Percentiles rank a stretch among this genome's conserved stretches.
phyloP scores from a whole-genome alignment of 2,329 filamentous ascomycete species.

The Macroventuria anomochaeta region DNA sequence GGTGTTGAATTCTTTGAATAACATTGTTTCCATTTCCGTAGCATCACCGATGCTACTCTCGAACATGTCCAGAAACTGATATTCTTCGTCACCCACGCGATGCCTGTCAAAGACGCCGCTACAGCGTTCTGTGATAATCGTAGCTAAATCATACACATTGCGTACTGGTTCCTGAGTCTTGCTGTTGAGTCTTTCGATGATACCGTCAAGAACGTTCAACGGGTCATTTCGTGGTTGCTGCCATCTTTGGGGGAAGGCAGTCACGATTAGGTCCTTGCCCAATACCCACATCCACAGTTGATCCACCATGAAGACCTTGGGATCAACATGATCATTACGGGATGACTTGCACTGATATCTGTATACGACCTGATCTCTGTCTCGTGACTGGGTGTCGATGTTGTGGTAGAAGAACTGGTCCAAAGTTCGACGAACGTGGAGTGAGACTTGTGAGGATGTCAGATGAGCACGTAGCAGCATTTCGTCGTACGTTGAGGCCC shows the following conservation, averaged over 20 bases:
- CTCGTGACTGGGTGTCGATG: conserved; percentile 65
- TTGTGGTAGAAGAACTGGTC: conserved; percentile 72
- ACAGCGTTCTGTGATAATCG: conserved; percentile 66
- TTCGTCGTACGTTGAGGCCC: conserved; percentile 50
- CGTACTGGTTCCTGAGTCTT: conserved; percentile 66
- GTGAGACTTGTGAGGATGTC: conserved; percentile 52
- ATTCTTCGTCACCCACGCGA: conserved; percentile 63
- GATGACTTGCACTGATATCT: conserved; percentile 58
- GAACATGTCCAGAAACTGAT: conserved; percentile 72
- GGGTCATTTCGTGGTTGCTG: conserved; percentile 67
- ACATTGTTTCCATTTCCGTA: conserved; percentile 59
- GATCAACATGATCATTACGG: conserved; percentile 51
- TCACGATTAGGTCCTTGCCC: conserved; percentile 64
- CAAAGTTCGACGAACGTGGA: conserved; percentile 67
- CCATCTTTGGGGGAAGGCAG: conserved; percentile 65
- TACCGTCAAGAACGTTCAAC: conserved; percentile 66
- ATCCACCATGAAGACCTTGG: conserved; percentile 72
- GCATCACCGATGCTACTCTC: conserved; percentile 65
- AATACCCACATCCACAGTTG: conserved; percentile 72
- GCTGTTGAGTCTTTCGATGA: conserved; percentile 70
- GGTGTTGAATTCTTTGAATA: conserved; percentile 66
- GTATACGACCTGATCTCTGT: conserved; percentile 69
- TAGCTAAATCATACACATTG: conserved; percentile 68
- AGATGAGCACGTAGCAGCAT: conserved; percentile 59
- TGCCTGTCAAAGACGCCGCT: conserved; percentile 67